These are phyloP conservation scores for Fusarium sp. DNA, from an alignment of 2,329 filamentous ascomycete genomes.

Conservation along the genomic window DNA sequence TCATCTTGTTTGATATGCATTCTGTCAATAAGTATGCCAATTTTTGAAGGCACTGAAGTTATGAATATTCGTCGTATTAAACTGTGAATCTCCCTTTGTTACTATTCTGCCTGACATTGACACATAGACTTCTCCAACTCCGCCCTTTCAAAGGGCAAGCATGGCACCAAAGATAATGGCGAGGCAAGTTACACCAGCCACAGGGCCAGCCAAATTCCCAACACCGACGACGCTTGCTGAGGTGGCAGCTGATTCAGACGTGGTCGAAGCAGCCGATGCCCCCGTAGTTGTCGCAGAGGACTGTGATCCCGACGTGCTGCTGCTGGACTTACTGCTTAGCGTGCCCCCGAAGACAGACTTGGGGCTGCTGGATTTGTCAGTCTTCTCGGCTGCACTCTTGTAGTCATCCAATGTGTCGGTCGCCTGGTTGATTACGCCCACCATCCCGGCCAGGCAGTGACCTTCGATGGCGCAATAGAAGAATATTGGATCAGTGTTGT, in stretches of 20 bases:
- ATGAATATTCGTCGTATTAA: too few relatives aligned
- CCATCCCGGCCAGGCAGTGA: constrained; percentile 53
- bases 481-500: constrained; percentile 50
- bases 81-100: too few relatives aligned
- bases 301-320: not conserved
- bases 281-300: not conserved
- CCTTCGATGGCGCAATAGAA: constrained; percentile 49
- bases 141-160: not conserved
- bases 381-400: constrained; percentile 22
- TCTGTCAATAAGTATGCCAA: too few relatives aligned
- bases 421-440: constrained; percentile 50
- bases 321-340: not conserved
- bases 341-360: constrained; percentile 29
- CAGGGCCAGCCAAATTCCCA: not conserved
- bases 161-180: not conserved
- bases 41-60: too few relatives aligned
- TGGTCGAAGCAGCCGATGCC: not conserved
- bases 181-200: not conserved
- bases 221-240: not conserved
- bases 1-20: too few relatives aligned
- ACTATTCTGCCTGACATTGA: too few relatives aligned
- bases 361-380: constrained; percentile 27
- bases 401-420: constrained; percentile 39
- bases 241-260: not conserved
- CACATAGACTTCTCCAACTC: too few relatives aligned